phyloP scores from a whole-genome alignment of 192 early-diverging fungal species.

The Podila minutissima region DNA sequence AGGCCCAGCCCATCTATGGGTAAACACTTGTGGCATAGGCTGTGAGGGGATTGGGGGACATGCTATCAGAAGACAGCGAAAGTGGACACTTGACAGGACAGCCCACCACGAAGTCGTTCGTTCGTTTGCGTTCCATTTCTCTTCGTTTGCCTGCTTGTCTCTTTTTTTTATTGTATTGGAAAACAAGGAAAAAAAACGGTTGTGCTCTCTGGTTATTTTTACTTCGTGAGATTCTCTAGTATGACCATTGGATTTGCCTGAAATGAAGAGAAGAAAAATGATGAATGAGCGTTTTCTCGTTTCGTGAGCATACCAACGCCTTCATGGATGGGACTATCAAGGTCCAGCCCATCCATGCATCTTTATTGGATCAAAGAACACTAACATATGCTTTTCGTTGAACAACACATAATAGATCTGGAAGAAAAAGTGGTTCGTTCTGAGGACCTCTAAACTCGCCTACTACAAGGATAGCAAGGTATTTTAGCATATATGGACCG shows the following conservation, averaged over 20 bases:
- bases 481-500: neutral
- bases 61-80: no score
- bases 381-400: neutral
- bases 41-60: no score
- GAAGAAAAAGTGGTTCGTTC: constrained; percentile 90
- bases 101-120: no score
- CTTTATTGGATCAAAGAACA: no score
- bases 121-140: no score
- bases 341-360: no score
- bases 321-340: no score
- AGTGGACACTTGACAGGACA: no score
- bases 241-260: neutral
- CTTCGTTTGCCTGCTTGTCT: neutral
- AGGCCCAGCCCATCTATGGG: no score
- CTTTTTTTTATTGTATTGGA: constrained; percentile 1
- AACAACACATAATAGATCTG: constrained; percentile 66
- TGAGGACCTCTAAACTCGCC: constrained; percentile 77
- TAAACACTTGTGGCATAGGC: no score
- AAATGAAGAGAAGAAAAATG: neutral
- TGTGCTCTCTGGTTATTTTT: constrained; percentile 5
- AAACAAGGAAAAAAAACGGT: neutral
- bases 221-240: neutral
- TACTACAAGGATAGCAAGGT: constrained; percentile 89
- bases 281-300: neutral
- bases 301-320: no score